Evolutionary conservation across 345 rosid genomes (phyloP), one percentile per base, ranked within the genome.

Genomic region (Salix caprea): DNA sequence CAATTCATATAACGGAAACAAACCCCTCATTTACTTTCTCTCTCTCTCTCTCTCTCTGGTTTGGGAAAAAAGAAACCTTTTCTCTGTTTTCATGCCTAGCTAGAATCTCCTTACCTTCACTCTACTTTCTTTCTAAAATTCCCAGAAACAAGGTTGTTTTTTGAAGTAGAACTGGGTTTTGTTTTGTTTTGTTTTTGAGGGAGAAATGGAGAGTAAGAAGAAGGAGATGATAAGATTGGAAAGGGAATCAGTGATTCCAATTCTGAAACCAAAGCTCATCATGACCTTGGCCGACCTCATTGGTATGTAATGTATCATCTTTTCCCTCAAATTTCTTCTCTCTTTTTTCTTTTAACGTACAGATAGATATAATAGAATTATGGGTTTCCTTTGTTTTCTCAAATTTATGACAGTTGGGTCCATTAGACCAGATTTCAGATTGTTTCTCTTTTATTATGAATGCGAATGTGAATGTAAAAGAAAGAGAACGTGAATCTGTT

Each of bases 211-310:
- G 26, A 75, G 65, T 6, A 80, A 83, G 83, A 86, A 88, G 65
- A 88, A 84, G 76, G 99, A 95, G 37, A 84, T 91, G 54, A 93
- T 95, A 76, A 89, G 92, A 3, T 80, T 95, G 83, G 97, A 95
- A 75, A 90, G 90, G 69, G 99, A 95, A 84, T 95, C 97, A 6
- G 97, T 95, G 18, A 91, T 95, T 23, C 99, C 98, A 36, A 78
- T 91, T 79, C 97, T 93, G 76, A 93, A 93, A 77, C 99, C 98
- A 14, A 93, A 86, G 87, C 92, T 95, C 82, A 82, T 95, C 87
- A 95, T 93, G 96, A 85, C 94, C 78, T 82, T 95, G 87, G 97
- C 99, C 77, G 90, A 88, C 75, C 99, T 95, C 89, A 95, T 95
- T 52, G 94, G 98, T 91, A 76, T 34, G 69, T 65, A 24, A 4